A percentile compares a stretch with the other conserved stretches of the same genome.
These are phyloP conservation scores for Diaporthe helianthi DNA, from an alignment of 2,329 filamentous ascomycete genomes.

Conservation along the genomic window DNA sequence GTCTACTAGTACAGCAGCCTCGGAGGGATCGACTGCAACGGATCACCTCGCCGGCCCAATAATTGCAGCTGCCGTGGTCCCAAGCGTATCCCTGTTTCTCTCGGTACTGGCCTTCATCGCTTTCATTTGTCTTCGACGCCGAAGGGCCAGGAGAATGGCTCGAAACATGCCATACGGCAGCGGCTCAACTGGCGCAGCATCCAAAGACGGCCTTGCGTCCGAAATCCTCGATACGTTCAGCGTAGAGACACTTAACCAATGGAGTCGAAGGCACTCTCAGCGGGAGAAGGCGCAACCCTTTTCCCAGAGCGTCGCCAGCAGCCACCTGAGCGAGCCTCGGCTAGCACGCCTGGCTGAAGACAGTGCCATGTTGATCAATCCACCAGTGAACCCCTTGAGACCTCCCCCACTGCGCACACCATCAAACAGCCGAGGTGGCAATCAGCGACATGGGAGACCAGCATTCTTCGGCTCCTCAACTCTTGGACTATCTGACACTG, in stretches of 20 bases:
- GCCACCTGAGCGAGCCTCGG: slow-evolving; percentile 16
- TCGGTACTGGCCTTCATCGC: neutral
- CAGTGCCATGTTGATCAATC: slow-evolving; percentile 10
- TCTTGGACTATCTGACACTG: neutral
- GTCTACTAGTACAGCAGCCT: neutral
- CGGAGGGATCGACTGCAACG: neutral
- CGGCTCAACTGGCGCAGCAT: neutral
- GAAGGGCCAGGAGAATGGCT: slow-evolving; percentile 5
- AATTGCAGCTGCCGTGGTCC: slow-evolving; percentile 27
- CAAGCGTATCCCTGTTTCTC: neutral
- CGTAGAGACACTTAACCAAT: neutral
- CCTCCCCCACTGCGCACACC: neutral
- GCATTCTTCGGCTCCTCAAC: neutral
- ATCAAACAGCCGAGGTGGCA: neutral
- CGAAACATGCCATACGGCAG: slow-evolving; percentile 20
- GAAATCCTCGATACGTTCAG: slow-evolving; percentile 25
- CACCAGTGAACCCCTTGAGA: neutral
- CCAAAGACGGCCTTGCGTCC: slow-evolving; percentile 10
- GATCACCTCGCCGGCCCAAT: slow-evolving; percentile 20
- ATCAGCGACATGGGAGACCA: neutral
- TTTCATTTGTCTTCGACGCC: slow-evolving; percentile 11
- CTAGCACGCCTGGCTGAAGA: slow-evolving; percentile 1
- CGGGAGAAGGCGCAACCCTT: neutral
- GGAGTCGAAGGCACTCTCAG: neutral
- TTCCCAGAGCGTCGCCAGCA: slow-evolving; percentile 19